phyloP scores from a whole-genome alignment of 257 asterid genomes.

The Eucommia ulmoides region DNA sequence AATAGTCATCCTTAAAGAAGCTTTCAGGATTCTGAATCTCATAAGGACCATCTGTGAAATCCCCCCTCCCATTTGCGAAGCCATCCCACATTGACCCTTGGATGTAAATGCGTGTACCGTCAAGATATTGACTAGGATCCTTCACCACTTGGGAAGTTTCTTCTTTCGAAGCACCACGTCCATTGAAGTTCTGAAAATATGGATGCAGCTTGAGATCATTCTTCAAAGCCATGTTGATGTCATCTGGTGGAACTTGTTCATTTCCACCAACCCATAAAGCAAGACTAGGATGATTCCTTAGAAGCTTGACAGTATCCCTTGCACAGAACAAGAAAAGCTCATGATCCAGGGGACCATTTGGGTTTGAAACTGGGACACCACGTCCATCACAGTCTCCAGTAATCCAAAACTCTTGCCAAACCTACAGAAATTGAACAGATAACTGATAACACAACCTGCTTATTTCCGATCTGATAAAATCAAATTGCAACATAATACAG shows the following conservation, averaged over 20 bases:
- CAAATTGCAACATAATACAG: too few species aligned
- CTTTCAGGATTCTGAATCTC: slow-evolving; percentile 85
- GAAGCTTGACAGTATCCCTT: slow-evolving; percentile 80
- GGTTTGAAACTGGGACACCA: slow-evolving; percentile 82
- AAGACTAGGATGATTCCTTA: slow-evolving; percentile 93
- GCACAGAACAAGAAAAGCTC: slow-evolving; percentile 86
- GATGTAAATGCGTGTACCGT: slow-evolving; percentile 75
- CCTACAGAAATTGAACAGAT: slow-evolving; percentile 44
- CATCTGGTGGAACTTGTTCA: slow-evolving; percentile 91
- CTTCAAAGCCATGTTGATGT: slow-evolving; percentile 62
- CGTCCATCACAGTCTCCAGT: slow-evolving; percentile 95
- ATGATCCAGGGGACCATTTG: slow-evolving; percentile 89
- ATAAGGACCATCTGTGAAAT: slow-evolving; percentile 86
- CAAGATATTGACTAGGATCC: slow-evolving; percentile 86
- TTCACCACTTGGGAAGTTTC: slow-evolving; percentile 13
- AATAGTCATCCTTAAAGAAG: slow-evolving; percentile 75
- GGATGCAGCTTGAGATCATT: slow-evolving; percentile 72
- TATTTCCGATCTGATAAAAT: too few species aligned
- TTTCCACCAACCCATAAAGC: slow-evolving; percentile 99
- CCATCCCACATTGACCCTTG: slow-evolving; percentile 99
- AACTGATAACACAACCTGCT: too few species aligned
- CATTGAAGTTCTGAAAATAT: slow-evolving; percentile 18
- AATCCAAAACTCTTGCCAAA: slow-evolving; percentile 99
- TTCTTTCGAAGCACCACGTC: slow-evolving; percentile 9
- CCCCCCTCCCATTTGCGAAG: slow-evolving; percentile 89